phyloP scores from a whole-genome alignment of 1,139 yeast genomes.

The Scheffersomyces cryptocercus region DNA sequence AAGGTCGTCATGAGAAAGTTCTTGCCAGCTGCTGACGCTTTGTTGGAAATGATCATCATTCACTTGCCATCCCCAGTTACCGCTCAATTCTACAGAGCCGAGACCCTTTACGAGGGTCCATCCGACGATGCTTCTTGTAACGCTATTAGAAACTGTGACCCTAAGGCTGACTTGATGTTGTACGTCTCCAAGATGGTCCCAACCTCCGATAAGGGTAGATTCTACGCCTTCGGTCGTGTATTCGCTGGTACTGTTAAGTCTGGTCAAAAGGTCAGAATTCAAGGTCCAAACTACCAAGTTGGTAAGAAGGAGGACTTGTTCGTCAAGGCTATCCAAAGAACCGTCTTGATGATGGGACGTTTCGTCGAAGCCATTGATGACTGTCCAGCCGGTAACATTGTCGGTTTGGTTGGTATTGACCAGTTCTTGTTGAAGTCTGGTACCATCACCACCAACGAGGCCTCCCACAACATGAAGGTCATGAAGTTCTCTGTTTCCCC shows the following conservation, averaged over 20 bases:
- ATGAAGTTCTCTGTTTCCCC: conserved; percentile 99
- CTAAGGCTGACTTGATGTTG: conserved; percentile 96
- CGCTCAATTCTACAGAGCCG: conserved; percentile 99
- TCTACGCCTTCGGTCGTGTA: conserved; percentile 99
- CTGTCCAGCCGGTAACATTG: conserved; percentile 99
- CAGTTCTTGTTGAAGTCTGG: conserved; percentile 99
- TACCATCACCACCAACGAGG: conserved; percentile 95
- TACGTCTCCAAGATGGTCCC: conserved; percentile 99
- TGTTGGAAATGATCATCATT: conserved; percentile 97
- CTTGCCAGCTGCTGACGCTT: conserved; percentile 99
- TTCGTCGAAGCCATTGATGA: conserved; percentile 97
- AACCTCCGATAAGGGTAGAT: conserved; percentile 99
- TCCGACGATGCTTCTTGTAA: conserved; percentile 86
- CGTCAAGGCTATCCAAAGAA: conserved; percentile 98
- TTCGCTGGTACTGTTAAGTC: conserved; percentile 99
- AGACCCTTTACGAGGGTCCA: conserved; percentile 99
- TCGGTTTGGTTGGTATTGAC: conserved; percentile 99
- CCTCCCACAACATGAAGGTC: conserved; percentile 99
- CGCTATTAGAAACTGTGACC: conserved; percentile 98
- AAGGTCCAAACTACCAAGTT: conserved; percentile 99
- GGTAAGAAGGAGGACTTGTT: conserved; percentile 98
- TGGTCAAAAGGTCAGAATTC: conserved; percentile 99
- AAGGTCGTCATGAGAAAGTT: conserved; percentile 99
- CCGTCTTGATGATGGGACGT: conserved; percentile 99
- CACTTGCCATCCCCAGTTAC: conserved; percentile 99